phyloP scores from a whole-genome alignment of 169 alveolate species.

The Plasmodium knowlesi region DNA sequence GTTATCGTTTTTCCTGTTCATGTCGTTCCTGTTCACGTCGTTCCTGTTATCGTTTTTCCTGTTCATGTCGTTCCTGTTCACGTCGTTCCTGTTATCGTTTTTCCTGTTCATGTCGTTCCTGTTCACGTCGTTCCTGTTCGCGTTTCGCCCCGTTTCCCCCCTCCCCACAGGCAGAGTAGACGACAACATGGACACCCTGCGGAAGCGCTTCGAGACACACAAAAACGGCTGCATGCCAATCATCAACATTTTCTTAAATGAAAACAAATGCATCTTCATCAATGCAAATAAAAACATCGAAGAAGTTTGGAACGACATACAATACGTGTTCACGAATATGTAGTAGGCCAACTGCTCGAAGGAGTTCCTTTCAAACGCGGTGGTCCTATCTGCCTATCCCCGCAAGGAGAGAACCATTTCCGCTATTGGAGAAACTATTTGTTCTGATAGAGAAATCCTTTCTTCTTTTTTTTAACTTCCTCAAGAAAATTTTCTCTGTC shows the following conservation, averaged over 20 bases:
- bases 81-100: neutral
- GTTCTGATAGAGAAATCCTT: neutral
- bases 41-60: too few species aligned
- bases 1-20: neutral
- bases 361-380: neutral
- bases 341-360: neutral
- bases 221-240: constrained; percentile 94
- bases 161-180: constrained; percentile 93
- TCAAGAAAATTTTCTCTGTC: neutral
- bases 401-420: neutral
- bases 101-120: neutral
- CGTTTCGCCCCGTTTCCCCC: neutral
- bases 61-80: neutral
- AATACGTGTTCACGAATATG: constrained; percentile 66
- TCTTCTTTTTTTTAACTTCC: neutral
- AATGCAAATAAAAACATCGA: constrained; percentile 87
- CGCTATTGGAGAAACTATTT: neutral
- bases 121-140: neutral
- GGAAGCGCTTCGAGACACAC: constrained; percentile 93
- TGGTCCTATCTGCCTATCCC: neutral
- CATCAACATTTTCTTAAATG: constrained; percentile 85
- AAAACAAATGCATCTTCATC: constrained; percentile 85
- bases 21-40: neutral
- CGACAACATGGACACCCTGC: constrained; percentile 93
- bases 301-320: constrained; percentile 84